Base-by-base conservation (phyloP, 2,329 filamentous ascomycete species). In the Didymellaceae sp. region DNA sequence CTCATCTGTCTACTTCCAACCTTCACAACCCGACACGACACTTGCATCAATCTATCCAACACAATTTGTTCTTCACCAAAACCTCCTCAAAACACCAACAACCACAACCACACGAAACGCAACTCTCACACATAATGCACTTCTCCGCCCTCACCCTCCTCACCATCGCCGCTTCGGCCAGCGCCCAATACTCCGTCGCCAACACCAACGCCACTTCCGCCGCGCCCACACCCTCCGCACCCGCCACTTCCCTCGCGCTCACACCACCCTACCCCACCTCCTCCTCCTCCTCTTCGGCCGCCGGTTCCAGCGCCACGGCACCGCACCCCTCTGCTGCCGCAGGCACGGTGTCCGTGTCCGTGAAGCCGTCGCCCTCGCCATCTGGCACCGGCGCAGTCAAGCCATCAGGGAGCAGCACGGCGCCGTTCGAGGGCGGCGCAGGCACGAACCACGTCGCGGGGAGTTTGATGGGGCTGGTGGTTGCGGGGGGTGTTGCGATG, bases 401-500 rank as follows among this genome's bases (percentile, higher is more conserved):
- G 22, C 43, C 57, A 11, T 55, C 56, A 38, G 42, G 48, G 40
- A 58, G 57, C 10, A 57, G 58, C 7, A 57, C 52, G 9, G 43
- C 53, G 8, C 66, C 68, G 22, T 71, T 70, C 52, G 58, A 59
- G 18, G 67, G 67, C 37, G 68, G 58, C 18, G 67, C 63, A 11
- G 68, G 58, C 18, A 67, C 63, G 13, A 44, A 54, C n/a, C 57
- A 59, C 41, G 44, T 63, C 26, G 57, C 62, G n/a, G 62, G 67
- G 31, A 64, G 61, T 10, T 63, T 61, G 30, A 41, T 71, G 30
- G 67, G 63, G n/a, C 37, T 65, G 24, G 22, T 71, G 31, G 44
- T 70, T 24, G 62, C 60, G 34, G 69, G 68, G 6, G 69, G 65
- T 59, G 68, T 67, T 54, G 69, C 66, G 46, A 20, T 72, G 45